A percentile compares a stretch with the other conserved stretches of the same genome.
These are phyloP conservation scores for Sechiopsis laciniata DNA, from an alignment of 306 rosid genomes.

Conservation along the genomic window DNA sequence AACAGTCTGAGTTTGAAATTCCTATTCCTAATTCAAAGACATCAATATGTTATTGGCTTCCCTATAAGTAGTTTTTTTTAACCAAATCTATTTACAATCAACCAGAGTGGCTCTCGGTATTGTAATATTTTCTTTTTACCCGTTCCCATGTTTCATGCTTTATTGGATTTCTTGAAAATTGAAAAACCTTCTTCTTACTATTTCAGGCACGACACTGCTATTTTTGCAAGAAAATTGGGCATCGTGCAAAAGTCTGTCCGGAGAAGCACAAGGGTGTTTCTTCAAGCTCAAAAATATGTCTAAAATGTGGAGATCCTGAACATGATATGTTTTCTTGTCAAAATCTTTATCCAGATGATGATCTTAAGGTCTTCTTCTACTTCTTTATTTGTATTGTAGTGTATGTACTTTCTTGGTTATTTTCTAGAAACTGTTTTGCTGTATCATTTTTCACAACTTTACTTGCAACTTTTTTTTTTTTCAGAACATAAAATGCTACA, in stretches of 20 bases:
- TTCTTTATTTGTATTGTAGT: neutral
- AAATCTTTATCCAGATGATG: conserved; percentile 51
- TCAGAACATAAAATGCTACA: conserved; percentile 72
- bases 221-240: conserved; percentile 72
- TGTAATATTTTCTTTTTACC: neutral
- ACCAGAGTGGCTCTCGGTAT: neutral
- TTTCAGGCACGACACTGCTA: conserved; percentile 59
- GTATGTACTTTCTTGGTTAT: conserved; percentile 18
- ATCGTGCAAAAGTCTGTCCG: conserved; percentile 80
- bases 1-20: neutral
- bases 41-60: neutral
- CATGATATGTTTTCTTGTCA: conserved; percentile 84
- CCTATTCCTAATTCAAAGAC: neutral
- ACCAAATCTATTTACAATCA: neutral
- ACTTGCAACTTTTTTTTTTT: conserved; percentile 14
- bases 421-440: conserved; percentile 2
- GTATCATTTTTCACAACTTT: conserved; percentile 16
- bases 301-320: conserved; percentile 75
- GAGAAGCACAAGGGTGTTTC: conserved; percentile 44
- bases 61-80: neutral
- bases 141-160: neutral
- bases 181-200: neutral
- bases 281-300: conserved; percentile 41
- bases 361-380: conserved; percentile 56
- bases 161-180: neutral